phyloP scores from a whole-genome alignment of 768 basidiomycete genomes.

The Crassisporium funariophilum region DNA sequence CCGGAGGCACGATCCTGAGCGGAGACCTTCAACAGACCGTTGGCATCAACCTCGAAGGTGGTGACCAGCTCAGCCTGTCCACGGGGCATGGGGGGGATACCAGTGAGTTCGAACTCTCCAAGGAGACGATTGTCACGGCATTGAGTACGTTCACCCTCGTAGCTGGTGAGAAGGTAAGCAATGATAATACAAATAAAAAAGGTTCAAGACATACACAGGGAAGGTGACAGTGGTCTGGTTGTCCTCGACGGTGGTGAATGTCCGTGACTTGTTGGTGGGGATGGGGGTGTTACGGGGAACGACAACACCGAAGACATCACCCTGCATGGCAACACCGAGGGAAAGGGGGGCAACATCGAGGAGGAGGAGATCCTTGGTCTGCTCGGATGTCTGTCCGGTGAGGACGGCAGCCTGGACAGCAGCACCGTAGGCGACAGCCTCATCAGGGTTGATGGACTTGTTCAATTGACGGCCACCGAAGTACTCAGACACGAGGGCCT shows the following conservation, averaged over 20 bases:
- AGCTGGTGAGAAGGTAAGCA: constrained; percentile 42
- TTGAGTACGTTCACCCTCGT: constrained; percentile 99
- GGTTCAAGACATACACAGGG: constrained; percentile 73
- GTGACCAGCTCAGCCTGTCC: constrained; percentile 99
- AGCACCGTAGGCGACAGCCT: constrained; percentile 99
- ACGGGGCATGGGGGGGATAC: constrained; percentile 98
- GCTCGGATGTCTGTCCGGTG: constrained; percentile 97
- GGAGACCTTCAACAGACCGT: constrained; percentile 98
- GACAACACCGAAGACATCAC: constrained; percentile 99
- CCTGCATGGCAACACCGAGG: constrained; percentile 99
- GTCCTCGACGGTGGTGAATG: constrained; percentile 99
- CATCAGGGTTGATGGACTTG: constrained; percentile 99
- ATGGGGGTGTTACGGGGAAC: constrained; percentile 99
- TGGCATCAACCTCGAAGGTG: constrained; percentile 99
- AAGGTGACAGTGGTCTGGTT: constrained; percentile 99
- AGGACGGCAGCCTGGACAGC: constrained; percentile 99
- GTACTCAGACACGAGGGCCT: constrained; percentile 96
- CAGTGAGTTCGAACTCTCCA: constrained; percentile 98
- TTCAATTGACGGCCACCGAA: constrained; percentile 97
- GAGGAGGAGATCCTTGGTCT: constrained; percentile 97
- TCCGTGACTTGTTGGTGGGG: constrained; percentile 98
- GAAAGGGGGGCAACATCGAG: constrained; percentile 98
- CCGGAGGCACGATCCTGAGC: constrained; percentile 98
- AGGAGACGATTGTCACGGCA: constrained; percentile 99
- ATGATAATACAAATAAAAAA: constrained; percentile 7